Percentiles rank a stretch among this genome's conserved stretches.
Evolutionary conservation across 75 land plant species (phyloP).

Genomic region (Adiantum capillusveneris): DNA sequence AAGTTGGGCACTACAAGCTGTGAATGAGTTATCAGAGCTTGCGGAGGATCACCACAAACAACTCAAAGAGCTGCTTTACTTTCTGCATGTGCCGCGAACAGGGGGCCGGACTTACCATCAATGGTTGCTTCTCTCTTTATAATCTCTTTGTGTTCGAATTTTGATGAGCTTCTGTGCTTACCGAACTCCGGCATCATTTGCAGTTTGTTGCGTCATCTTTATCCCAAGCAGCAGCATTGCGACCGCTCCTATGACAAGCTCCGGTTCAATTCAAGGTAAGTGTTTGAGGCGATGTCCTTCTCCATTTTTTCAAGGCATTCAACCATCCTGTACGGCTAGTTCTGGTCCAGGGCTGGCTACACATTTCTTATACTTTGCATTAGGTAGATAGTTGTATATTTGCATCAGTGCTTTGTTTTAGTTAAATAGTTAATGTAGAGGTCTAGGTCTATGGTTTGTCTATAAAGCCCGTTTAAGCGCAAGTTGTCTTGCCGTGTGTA

Average conservation of each 20-base stretch:
- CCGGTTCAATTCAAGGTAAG: slow-evolving; percentile 79
- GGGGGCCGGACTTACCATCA: slow-evolving; percentile 94
- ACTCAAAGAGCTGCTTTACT: slow-evolving; percentile 65
- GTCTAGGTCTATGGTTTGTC: no score
- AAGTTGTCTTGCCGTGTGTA: no score
- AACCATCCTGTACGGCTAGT: no score
- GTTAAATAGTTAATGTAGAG: no score
- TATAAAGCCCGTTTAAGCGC: no score
- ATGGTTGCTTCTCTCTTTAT: slow-evolving; percentile 34
- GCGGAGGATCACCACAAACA: slow-evolving; percentile 28
- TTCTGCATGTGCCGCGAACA: slow-evolving; percentile 88
- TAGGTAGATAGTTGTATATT: no score
- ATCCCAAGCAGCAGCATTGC: slow-evolving; percentile 42
- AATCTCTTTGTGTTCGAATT: neutral
- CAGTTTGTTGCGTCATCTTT: slow-evolving; percentile 73
- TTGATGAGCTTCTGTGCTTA: neutral
- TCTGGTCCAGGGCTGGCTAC: no score
- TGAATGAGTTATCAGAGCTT: slow-evolving; percentile 14
- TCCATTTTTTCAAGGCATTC: no score
- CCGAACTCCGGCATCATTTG: neutral
- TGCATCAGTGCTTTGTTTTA: no score
- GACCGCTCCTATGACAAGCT: slow-evolving; percentile 92
- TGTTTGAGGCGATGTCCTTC: no score
- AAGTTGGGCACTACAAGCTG: slow-evolving; percentile 42
- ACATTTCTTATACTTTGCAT: no score